Evolutionary conservation across 352 stramenopile genomes (phyloP).

Genomic region (Pythium plurisporium): DNA sequence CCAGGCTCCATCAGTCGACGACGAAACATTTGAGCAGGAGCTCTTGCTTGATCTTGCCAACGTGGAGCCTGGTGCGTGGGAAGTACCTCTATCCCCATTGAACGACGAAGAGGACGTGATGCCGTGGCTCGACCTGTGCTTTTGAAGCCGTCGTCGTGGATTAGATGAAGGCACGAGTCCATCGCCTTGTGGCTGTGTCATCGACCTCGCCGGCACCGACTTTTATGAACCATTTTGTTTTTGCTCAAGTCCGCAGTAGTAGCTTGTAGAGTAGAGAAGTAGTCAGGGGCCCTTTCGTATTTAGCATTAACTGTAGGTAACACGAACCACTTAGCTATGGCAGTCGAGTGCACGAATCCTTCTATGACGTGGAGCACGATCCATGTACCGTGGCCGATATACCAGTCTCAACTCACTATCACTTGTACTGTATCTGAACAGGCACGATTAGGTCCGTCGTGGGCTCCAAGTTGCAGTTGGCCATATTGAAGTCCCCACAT

Average conservation of each 20-base stretch:
- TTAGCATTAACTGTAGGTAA: too few species aligned
- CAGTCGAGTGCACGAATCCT: too few species aligned
- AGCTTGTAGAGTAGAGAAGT: constrained; percentile 18
- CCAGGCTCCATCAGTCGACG: constrained; percentile 25
- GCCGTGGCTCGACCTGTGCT: constrained; percentile 80
- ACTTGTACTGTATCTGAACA: neutral
- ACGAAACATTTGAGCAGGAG: constrained; percentile 56
- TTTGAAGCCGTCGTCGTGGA: constrained; percentile 27
- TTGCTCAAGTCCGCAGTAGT: constrained; percentile 5
- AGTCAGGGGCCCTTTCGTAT: constrained; percentile 11
- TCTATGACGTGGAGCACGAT: too few species aligned
- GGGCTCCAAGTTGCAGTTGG: constrained; percentile 17
- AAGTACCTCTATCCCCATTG: constrained; percentile 74
- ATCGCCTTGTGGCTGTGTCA: neutral
- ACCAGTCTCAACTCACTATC: too few species aligned
- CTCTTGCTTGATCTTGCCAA: constrained; percentile 68
- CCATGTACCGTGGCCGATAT: too few species aligned
- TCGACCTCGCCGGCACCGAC: neutral
- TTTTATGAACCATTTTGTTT: constrained; percentile 21
- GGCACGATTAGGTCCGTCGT: too few species aligned
- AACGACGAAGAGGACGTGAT: constrained; percentile 84
- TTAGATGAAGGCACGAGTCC: neutral
- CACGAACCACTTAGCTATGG: too few species aligned
- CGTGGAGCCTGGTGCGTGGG: constrained; percentile 71
- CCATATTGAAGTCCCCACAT: constrained; percentile 16